Evolutionary conservation across 2,329 filamentous ascomycete genomes (phyloP), one percentile per base, ranked within the genome.

Genomic region (Fusarium sp.): DNA sequence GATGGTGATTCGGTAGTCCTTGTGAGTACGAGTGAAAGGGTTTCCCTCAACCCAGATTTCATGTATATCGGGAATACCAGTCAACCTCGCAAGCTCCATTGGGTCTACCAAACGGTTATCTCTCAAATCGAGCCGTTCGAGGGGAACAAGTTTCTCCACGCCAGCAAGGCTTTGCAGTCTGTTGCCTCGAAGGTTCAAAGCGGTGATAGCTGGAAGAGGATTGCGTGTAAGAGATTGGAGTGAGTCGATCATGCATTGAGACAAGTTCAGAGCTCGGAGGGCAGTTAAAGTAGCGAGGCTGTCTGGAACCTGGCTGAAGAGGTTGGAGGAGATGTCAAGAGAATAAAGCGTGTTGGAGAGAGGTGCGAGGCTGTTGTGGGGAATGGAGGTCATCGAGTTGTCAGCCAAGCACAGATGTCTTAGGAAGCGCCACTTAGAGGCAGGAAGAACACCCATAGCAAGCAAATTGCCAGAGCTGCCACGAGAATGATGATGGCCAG

Each of bases 221-320:
- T 92, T 96, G 69, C 92, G 90, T 4, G 90, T 90, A 44, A 99
- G 84, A 3, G 95, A 97, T 75, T 97, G 92, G 59, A 99, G 85
- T 18, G 94, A 96, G 74, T 95, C 93, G 69, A 99, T 98, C 94
- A 98, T 98, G 85, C 95, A 98, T 76, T 97, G 92, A 6, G 95
- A 97, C 27, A 99, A 85, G 76, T 99, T 98, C 57, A 99, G 83
- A 25, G 96, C 94, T 70, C 94, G 90, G n/a, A 99, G 87, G 29
- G 94, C 91, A 22, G 94, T 94, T 61, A 99, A 84, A 12, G 89
- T 92, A 14, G 94, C 92, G 61, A 99, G 83, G 75, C 93, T 96
- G 79, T 98, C 96, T 2, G 96, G 96, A 57, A 98, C 92, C 79
- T 98, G 93, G n/a, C 90, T 90, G 79, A 99, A 97, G 32, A 97